Evolutionary conservation across 129 eudicot genomes (phyloP).

Genomic region (Flaveria sonorensis): DNA sequence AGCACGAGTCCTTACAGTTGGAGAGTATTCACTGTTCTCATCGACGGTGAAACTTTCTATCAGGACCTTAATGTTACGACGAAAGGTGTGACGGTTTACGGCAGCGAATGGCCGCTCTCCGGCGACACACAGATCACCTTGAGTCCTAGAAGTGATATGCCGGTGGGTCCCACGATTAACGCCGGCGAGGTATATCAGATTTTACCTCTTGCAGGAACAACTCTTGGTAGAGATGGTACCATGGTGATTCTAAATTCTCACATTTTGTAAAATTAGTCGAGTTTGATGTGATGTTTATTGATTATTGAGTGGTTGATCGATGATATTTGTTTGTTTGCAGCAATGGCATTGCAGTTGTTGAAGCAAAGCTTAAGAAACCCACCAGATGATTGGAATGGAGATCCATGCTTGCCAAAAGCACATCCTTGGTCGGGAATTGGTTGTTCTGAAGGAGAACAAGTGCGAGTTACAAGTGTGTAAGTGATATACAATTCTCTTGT

Average conservation of each 20-base stretch:
- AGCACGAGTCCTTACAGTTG: constrained; percentile 70
- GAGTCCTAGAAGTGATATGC: constrained; percentile 50
- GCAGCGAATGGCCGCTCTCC: constrained; percentile 68
- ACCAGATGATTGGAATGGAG: constrained; percentile 83
- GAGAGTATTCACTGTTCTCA: constrained; percentile 63
- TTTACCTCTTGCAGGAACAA: constrained; percentile 56
- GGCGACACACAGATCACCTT: constrained; percentile 56
- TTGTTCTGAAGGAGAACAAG: constrained; percentile 43
- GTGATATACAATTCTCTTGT: constrained; percentile 4
- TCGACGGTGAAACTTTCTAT: constrained; percentile 56
- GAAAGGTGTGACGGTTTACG: constrained; percentile 60
- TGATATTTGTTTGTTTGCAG: constrained; percentile 36
- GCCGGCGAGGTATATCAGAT: constrained; percentile 77
- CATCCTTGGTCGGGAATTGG: constrained; percentile 76
- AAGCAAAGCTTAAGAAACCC: constrained; percentile 45
- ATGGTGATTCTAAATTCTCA: constrained; percentile 36
- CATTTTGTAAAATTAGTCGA: neutral
- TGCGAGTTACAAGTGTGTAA: constrained; percentile 69
- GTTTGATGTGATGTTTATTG: no score
- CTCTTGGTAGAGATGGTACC: constrained; percentile 75
- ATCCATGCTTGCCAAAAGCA: constrained; percentile 81
- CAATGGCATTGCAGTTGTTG: constrained; percentile 49
- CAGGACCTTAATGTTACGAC: constrained; percentile 58
- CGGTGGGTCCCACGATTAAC: constrained; percentile 75
- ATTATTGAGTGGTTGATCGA: neutral